Base-by-base conservation (phyloP, 257 asterid genomes). In the Rhazya stricta region DNA sequence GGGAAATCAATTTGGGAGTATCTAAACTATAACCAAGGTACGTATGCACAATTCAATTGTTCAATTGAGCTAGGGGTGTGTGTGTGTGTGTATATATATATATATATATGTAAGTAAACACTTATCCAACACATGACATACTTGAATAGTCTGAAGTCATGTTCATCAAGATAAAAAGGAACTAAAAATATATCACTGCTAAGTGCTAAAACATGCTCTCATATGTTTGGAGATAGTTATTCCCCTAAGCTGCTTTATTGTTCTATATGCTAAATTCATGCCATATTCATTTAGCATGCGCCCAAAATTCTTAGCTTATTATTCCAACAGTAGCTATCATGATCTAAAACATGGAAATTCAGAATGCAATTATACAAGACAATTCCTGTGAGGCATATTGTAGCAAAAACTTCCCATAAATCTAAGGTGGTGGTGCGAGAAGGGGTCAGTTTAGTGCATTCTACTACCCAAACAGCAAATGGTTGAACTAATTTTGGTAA, bases 351-450 rank as follows among this genome's bases (percentile, higher is more conserved):
- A 65, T 36, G 48, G 29, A 10, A 65, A 65, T 11, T 1, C 30
- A 57, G 46, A 39, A n/a, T 7, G 46, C 32, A 73, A 60, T 39
- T 34, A 41, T 0, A 45, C 51, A 19, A 9, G 36, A 5, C 37
- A 74, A 43, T 27, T 18, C 5, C 23, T 57, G 2, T 53, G 41
- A 18, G n/a, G 69, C 48, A 29, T 30, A 18, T 11, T 19, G 12
- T 74, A 30, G 63, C 11, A 74, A 72, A 54, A 61, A 13, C 50
- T 74, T 1, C 57, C 23, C 41, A n/a, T 21, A 36, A n/a, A 75
- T 50, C 54, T 34, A 29, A 36, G 48, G 53, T 2, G 72, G 29
- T 18, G 12, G 27, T 6, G 54, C 53, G 10, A 37, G 76, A 39
- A 54, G 13, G 12, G 27, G 39, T 5, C 39, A 75, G 23, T 53